Evolutionary conservation across 345 rosid species (phyloP).

Genomic region (Aquilaria yunnanensis): DNA sequence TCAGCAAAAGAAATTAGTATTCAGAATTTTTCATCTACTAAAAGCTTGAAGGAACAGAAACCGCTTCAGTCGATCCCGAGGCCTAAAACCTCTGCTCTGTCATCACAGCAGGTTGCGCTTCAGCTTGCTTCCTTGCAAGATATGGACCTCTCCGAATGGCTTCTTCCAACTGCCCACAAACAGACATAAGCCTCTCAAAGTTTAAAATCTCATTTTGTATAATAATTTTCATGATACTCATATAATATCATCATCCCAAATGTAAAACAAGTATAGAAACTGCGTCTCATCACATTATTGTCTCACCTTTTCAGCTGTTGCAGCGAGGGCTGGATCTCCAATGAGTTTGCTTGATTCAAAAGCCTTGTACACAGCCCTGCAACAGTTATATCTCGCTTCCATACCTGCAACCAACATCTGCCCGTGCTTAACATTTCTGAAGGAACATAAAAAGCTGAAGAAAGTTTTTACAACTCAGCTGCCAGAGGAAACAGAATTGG

Average conservation of each 20-base stretch:
- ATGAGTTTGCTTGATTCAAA: slow-evolving; percentile 48
- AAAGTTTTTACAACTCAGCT: slow-evolving; percentile 4
- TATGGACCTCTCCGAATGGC: slow-evolving; percentile 81
- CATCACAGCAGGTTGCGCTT: slow-evolving; percentile 67
- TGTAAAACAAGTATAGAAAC: too few species aligned
- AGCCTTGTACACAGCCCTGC: slow-evolving; percentile 60
- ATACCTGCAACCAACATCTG: slow-evolving; percentile 39
- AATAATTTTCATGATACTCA: too few species aligned
- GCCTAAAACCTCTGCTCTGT: slow-evolving; percentile 68
- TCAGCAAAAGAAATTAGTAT: too few species aligned
- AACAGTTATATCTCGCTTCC: slow-evolving; percentile 75
- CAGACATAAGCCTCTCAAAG: background rate
- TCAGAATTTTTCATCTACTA: too few species aligned
- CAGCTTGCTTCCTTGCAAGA: slow-evolving; percentile 37
- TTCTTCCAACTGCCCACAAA: slow-evolving; percentile 63
- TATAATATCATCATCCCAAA: too few species aligned
- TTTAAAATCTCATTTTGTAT: too few species aligned
- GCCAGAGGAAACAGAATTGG: too few species aligned
- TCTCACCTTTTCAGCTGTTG: slow-evolving; percentile 60
- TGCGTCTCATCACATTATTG: background rate
- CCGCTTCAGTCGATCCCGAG: background rate
- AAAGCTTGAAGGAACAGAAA: background rate
- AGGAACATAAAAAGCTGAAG: background rate
- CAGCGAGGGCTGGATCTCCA: slow-evolving; percentile 47
- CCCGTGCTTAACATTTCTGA: too few species aligned